Evolutionary conservation across 2,329 filamentous ascomycete species (phyloP).

Genomic region (Trichophaea hybrida): DNA sequence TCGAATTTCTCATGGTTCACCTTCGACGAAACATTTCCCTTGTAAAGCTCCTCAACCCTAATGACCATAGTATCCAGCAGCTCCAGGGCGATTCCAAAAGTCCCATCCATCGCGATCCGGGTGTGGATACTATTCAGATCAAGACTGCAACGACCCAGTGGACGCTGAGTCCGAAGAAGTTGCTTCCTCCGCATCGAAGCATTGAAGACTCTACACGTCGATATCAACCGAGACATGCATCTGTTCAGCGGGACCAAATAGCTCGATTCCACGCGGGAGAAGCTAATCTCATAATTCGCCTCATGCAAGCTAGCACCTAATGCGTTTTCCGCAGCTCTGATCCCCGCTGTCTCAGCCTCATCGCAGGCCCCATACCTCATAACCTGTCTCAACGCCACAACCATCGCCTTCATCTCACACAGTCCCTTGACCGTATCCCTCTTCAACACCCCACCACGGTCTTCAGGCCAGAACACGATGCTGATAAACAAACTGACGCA

Average conservation of each 20-base stretch:
- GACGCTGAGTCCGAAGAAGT: not conserved
- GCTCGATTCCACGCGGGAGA: conserved; percentile 16
- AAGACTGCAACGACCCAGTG: not conserved
- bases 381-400: conserved; percentile 8
- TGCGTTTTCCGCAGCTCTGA: conserved; percentile 15
- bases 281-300: conserved; percentile 21
- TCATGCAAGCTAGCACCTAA: conserved; percentile 16
- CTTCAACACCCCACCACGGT: conserved; percentile 16
- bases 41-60: conserved; percentile 15
- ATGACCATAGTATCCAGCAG: conserved; percentile 11
- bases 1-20: conserved; percentile 16
- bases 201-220: conserved; percentile 17
- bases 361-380: conserved; percentile 10
- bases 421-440: conserved; percentile 12
- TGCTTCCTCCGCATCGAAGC: conserved; percentile 18
- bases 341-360: conserved; percentile 9
- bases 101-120: not conserved
- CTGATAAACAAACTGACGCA: conserved; percentile 16
- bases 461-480: conserved; percentile 21
- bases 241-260: conserved; percentile 11
- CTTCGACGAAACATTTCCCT: conserved; percentile 8
- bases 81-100: conserved; percentile 6
- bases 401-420: conserved; percentile 11
- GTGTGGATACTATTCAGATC: conserved; percentile 7
- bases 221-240: conserved; percentile 12